Conservation (phyloP, 2,329 filamentous ascomycete species). For the Aureobasidium sp. region DNA sequence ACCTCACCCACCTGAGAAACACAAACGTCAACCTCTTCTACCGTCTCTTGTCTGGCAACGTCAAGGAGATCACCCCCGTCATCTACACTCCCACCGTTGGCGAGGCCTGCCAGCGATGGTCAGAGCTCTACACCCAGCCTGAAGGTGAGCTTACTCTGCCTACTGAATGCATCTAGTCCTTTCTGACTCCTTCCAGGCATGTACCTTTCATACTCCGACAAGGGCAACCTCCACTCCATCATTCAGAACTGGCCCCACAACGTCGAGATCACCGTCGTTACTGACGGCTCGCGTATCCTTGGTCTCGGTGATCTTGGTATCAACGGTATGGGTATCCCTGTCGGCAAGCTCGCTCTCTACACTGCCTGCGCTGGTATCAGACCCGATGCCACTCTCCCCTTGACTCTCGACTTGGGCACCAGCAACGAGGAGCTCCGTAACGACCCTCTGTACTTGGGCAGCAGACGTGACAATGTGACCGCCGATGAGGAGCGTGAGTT, state of each 20-base stretch:
- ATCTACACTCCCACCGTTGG: conserved; percentile 89
- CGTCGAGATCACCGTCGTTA: conserved; percentile 94
- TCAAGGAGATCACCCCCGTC: conserved; percentile 68
- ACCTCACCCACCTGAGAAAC: conserved; percentile 66
- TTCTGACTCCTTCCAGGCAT: conserved; percentile 41
- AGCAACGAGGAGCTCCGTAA: conserved; percentile 56
- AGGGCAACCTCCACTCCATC: conserved; percentile 79
- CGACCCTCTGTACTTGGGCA: conserved; percentile 86
- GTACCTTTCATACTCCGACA: conserved; percentile 93
- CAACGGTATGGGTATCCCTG: conserved; percentile 96
- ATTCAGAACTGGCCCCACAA: conserved; percentile 90
- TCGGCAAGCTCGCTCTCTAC: conserved; percentile 93
- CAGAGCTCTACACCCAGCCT: conserved; percentile 86
- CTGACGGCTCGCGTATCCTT: conserved; percentile 86
- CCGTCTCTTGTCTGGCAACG: conserved; percentile 68
- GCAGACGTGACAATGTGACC: conserved; percentile 71
- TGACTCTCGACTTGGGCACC: conserved; percentile 56
- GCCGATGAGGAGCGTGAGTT: conserved; percentile 77
- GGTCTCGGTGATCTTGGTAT: conserved; percentile 92
- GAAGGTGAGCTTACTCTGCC: conserved; percentile 54
- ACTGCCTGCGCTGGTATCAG: conserved; percentile 92
- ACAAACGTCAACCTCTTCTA: conserved; percentile 78
- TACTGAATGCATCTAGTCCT: background rate
- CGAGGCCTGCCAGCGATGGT: conserved; percentile 94
- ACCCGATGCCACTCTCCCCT: conserved; percentile 58